Evolutionary conservation across 2,329 filamentous ascomycete species (phyloP), one percentile per base, ranked within the genome.

Genomic region (Epichloe baconii): DNA sequence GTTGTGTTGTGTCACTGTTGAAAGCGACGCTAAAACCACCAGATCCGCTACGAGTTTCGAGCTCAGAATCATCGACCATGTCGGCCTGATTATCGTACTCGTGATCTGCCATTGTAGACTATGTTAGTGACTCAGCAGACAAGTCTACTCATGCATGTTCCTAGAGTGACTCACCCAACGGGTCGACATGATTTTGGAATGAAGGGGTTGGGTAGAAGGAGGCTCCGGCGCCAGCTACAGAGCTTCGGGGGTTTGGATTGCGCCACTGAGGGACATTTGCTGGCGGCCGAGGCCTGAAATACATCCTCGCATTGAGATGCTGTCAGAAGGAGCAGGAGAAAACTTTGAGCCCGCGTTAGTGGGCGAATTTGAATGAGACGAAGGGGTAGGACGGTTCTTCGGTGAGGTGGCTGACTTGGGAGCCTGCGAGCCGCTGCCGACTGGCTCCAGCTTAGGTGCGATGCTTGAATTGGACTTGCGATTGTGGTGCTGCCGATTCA

Each of bases 161-260:
- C 26, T 21, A 43, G 43, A 62, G 73, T 75, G 77, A 76, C 89
- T 86, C 88, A 86, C 91, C 91, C 68, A 97, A 81, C 75, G 95
- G 88, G 69, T 94, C 87, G 69, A 94, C 90, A 68, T 96, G 91
- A 67, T 86, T 93, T 64, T 94, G 88, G 70, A 95, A 96, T 2
- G 73, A 72, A 17, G 87, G 85, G 52, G 88, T 85, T 47, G 86
- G 82, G 65, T 95, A 96, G 69, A 85, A 95, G 49, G 76, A 65
- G 47, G 73, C 66, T 54, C 70, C 61, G 44, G 71, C 64, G 57
- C 66, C 67, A 55, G 53, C 48, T 6, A 69, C 62, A 57, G 66
- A 64, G 40, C 64, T 64, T 35, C 62, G 59, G 38, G 56, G 10
- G 51, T 51, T 11, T 62, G 58, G n/a, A 57, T 54, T n/a, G 49